Evolutionary conservation across 805 yeast species (phyloP).

Genomic region (Kodamaea restingae): DNA sequence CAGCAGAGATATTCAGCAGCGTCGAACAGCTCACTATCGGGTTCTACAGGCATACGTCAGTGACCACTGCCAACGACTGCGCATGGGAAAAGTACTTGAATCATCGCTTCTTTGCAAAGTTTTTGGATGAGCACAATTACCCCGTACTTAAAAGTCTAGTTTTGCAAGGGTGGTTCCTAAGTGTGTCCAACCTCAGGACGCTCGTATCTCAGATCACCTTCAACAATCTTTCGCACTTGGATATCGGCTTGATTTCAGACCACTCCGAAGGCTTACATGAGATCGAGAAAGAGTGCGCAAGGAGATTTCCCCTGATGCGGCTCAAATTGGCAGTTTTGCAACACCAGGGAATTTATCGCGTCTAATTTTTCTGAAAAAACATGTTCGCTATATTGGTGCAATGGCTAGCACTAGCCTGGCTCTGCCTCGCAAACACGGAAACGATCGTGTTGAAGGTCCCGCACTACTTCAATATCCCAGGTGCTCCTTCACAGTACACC

Average conservation of each 20-base stretch:
- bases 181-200: slow-evolving; percentile 10
- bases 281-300: slow-evolving; percentile 6
- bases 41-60: slow-evolving; percentile 10
- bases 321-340: slow-evolving; percentile 3
- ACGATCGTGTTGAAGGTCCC: slow-evolving; percentile 30
- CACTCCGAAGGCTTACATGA: slow-evolving; percentile 6
- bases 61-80: slow-evolving; percentile 11
- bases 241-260: slow-evolving; percentile 10
- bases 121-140: slow-evolving; percentile 11
- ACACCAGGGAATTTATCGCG: slow-evolving; percentile 4
- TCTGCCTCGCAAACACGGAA: slow-evolving; percentile 35
- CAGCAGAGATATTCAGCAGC: slow-evolving; percentile 16
- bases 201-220: slow-evolving; percentile 1
- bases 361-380: not conserved
- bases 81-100: slow-evolving; percentile 9
- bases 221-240: slow-evolving; percentile 9
- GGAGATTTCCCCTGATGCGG: slow-evolving; percentile 6
- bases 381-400: slow-evolving; percentile 1
- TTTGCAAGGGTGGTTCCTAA: slow-evolving; percentile 22
- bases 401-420: slow-evolving; percentile 6
- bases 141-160: slow-evolving; percentile 14
- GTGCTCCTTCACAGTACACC: slow-evolving; percentile 5
- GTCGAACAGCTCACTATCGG: slow-evolving; percentile 14
- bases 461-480: slow-evolving; percentile 32
- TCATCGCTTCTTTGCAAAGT: slow-evolving; percentile 13